Percentiles rank a stretch among this genome's conserved stretches.
These are phyloP conservation scores for Cryptococcus hybrid DNA, from an alignment of 1,284 basidiomycete species.

Conservation along the genomic window DNA sequence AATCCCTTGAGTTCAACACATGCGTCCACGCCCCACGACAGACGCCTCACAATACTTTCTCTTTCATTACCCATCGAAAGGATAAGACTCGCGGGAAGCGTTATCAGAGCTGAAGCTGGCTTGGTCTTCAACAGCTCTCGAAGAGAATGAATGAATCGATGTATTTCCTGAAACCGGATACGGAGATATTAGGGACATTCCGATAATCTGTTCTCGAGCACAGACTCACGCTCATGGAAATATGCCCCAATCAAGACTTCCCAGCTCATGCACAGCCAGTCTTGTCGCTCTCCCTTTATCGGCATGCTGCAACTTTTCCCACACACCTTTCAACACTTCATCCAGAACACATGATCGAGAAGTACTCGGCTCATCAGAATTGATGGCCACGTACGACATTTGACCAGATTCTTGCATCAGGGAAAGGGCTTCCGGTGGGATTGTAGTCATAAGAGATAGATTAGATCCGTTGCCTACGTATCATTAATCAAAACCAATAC, in stretches of 20 bases:
- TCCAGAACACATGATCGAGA: conserved; percentile 9
- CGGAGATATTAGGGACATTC: too few species aligned
- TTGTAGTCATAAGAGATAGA: conserved; percentile 26
- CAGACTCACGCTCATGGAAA: conserved; percentile 12
- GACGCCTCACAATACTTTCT: conserved; percentile 66
- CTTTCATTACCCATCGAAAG: conserved; percentile 50
- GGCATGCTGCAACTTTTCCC: conserved; percentile 10
- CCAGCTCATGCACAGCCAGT: conserved; percentile 60
- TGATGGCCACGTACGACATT: conserved; percentile 20
- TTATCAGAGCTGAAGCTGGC: conserved; percentile 63
- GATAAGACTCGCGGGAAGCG: conserved; percentile 54
- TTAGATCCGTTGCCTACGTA: conserved; percentile 6
- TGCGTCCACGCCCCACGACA: conserved; percentile 77
- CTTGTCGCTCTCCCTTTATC: conserved; percentile 17
- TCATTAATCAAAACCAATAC: not conserved
- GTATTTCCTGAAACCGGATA: conserved; percentile 58
- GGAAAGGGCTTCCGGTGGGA: conserved; percentile 22
- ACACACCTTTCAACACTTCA: conserved; percentile 12
- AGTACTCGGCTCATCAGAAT: not conserved
- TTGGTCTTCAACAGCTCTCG: conserved; percentile 60
- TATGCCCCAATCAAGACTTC: conserved; percentile 34
- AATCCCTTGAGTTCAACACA: conserved; percentile 74
- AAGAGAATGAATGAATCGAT: conserved; percentile 67
- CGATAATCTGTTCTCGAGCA: not conserved
- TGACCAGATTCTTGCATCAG: conserved; percentile 19